phyloP scores from a whole-genome alignment of 345 rosid genomes.

The Rhizophora mangle region DNA sequence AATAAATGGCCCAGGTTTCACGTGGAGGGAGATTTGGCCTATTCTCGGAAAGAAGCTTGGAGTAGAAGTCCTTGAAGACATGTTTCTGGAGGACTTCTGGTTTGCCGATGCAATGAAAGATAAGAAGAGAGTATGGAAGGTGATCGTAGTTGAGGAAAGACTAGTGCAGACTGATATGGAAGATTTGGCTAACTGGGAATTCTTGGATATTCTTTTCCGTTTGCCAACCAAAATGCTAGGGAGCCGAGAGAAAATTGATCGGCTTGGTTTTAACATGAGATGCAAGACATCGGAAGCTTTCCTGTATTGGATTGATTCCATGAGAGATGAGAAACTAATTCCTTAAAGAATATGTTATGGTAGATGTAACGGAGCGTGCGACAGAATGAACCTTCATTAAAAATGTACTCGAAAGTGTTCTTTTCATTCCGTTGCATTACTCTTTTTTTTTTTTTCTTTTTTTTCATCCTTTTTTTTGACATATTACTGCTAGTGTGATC shows the following conservation, averaged over 20 bases:
- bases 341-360: constrained; percentile 27
- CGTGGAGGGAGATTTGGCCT: constrained; percentile 87
- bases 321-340: constrained; percentile 63
- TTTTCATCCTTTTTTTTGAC: too few species aligned
- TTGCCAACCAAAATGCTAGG: constrained; percentile 68
- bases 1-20: constrained; percentile 62
- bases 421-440: too few species aligned
- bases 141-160: constrained; percentile 51
- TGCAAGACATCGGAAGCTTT: constrained; percentile 57
- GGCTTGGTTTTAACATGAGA: constrained; percentile 58
- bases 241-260: constrained; percentile 57
- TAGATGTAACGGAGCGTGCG: too few species aligned
- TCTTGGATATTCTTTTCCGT: constrained; percentile 70
- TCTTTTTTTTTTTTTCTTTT: too few species aligned
- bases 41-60: constrained; percentile 56
- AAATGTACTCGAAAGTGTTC: too few species aligned
- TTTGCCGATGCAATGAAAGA: constrained; percentile 47
- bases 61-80: constrained; percentile 34
- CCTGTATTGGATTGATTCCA: constrained; percentile 68
- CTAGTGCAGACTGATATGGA: constrained; percentile 51
- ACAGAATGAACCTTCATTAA: too few species aligned
- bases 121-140: constrained; percentile 57
- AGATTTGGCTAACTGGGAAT: constrained; percentile 80
- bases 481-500: too few species aligned
- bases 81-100: constrained; percentile 48